Evolutionary conservation across 495 filamentous ascomycete genomes (phyloP), one percentile per base, ranked within the genome.

Genomic region (Aspergillus steynii): DNA sequence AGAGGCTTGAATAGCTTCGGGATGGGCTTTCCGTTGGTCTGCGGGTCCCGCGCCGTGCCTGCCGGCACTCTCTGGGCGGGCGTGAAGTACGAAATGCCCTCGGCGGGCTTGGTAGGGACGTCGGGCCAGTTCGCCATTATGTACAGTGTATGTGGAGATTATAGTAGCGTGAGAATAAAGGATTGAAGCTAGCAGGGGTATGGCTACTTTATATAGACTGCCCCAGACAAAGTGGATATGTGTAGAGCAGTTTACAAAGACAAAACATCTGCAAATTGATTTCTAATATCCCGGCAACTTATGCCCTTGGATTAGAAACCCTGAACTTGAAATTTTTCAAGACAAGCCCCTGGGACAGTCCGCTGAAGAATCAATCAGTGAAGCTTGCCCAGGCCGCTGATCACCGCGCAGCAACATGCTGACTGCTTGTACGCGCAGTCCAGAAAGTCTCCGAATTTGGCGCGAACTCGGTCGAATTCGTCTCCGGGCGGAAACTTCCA

Each of bases 1-100:
- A 86, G 60, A 0, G 85, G 84, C 57, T 80, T 77, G 70, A 88
- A 90, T 34, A 89, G 80, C 67, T 87, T 89, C 1, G 86, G 86
- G 27, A 82, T 79, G 1, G 74, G 63, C n/a, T 71, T 72, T 27
- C 77, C 78, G 70, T 78, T 72, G 0, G 75, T 68, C 55, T 86
- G 82, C 6, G 83, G 80, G 55, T 82, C 69, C 6, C 76, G 71
- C 0, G 85, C 84, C 1, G 85, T 88, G 6, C 87, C 87, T 0
- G 83, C 77, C 1, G 86, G 81, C 0, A 85, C 84, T 0, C 70
- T 55, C 61, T 90, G 87, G 1, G 71, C 78, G 1, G 87, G 86
- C 0, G 86, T 87, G 70, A 82, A 89, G 75, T 83, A 90, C 29
- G 82, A 75, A 55, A 88, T 76, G 26, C 80, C 80, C 37, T 68